phyloP scores from a whole-genome alignment of 2,329 filamentous ascomycete genomes.

The Hymenoscyphus infarciens region DNA sequence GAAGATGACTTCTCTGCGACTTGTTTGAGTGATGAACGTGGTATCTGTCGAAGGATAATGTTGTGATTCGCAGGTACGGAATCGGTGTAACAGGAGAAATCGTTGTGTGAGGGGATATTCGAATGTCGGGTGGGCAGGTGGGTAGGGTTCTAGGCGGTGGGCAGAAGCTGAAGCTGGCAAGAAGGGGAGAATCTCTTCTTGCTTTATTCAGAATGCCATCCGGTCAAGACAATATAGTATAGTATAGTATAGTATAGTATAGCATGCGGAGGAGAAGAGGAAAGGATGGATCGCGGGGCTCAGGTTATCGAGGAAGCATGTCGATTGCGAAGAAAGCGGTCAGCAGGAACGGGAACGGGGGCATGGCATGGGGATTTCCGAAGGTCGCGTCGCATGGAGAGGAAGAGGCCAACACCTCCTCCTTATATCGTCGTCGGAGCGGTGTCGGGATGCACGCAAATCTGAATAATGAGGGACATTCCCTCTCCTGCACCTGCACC shows the following conservation, averaged over 20 bases:
- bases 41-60: not conserved
- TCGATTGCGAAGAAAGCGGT: conserved; percentile 22
- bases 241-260: too few relatives aligned
- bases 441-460: not conserved
- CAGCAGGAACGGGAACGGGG: conserved; percentile 11
- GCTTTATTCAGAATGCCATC: conserved; percentile 21
- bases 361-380: not conserved
- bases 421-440: not conserved
- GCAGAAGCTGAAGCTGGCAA: conserved; percentile 15
- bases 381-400: not conserved
- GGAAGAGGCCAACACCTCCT: not conserved
- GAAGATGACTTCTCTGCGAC: not conserved
- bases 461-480: too few relatives aligned
- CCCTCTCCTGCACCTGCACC: too few relatives aligned
- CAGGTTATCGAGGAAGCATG: conserved; percentile 33
- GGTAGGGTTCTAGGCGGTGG: not conserved
- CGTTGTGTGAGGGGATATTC: not conserved
- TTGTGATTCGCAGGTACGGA: not conserved
- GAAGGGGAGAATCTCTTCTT: conserved; percentile 22
- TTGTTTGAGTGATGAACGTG: not conserved
- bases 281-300: conserved; percentile 22
- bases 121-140: not conserved
- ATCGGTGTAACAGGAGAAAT: too few relatives aligned
- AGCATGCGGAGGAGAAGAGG: conserved; percentile 12
- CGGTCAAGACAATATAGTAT: conserved; percentile 8